A percentile compares a stretch with the other conserved stretches of the same genome.
These are phyloP conservation scores for Geoglossum cookeanum DNA, from an alignment of 2,329 filamentous ascomycete species.

Conservation along the genomic window DNA sequence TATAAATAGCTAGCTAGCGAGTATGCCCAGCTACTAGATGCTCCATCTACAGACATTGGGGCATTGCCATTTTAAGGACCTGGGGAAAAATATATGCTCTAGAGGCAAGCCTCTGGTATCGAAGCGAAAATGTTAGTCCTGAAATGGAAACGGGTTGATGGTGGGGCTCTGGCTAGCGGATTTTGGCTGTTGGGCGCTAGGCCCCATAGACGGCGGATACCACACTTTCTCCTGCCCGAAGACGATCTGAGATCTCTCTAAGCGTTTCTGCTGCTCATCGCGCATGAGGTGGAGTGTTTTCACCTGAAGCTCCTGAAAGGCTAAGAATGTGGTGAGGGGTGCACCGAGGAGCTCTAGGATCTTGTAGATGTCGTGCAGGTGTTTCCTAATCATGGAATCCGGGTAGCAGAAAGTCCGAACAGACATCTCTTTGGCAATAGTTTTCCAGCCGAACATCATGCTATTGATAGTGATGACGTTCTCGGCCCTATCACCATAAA, in stretches of 20 bases:
- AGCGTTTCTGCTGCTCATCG: constrained; percentile 13
- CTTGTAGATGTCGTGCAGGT: constrained; percentile 28
- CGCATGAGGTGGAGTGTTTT: constrained; percentile 18
- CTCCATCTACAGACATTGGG: neutral
- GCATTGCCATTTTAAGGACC: neutral
- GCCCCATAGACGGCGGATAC: constrained; percentile 5
- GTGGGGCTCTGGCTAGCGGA: neutral
- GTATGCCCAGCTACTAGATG: neutral
- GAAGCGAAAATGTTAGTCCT: neutral
- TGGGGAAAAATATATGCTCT: neutral
- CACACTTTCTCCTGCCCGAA: constrained; percentile 9
- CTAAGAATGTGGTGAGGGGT: constrained; percentile 19
- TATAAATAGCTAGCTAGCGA: neutral
- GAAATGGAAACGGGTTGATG: neutral
- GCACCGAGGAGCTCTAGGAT: constrained; percentile 31
- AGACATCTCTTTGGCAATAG: constrained; percentile 26
- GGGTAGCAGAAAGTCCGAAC: constrained; percentile 31
- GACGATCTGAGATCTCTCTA: constrained; percentile 7
- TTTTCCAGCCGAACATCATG: constrained; percentile 30
- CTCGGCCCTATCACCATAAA: constrained; percentile 24
- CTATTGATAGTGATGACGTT: constrained; percentile 21
- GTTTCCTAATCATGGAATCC: constrained; percentile 29
- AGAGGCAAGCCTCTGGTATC: neutral
- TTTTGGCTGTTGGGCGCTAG: neutral
- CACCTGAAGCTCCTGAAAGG: constrained; percentile 21